Base-by-base conservation (phyloP, 805 yeast species). In the Komagataella populi region DNA sequence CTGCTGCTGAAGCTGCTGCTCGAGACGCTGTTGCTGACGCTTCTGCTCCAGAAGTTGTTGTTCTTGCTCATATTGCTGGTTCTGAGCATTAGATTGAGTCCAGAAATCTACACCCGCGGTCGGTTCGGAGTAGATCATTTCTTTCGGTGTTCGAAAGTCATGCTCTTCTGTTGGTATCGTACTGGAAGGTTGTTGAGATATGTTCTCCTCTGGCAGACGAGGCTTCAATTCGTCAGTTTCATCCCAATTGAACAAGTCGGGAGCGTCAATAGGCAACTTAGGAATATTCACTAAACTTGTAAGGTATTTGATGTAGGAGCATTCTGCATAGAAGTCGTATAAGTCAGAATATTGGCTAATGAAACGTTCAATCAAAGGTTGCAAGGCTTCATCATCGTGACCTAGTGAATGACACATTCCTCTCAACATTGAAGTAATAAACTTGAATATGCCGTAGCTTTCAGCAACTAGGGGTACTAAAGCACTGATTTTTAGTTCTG, bases 381-480 rank as follows among this genome's bases (percentile, higher is more conserved):
- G 77, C 55, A 91, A 70, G 17, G 46, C 44, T 4, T 84, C 96
- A 18, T 78, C 85, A 30, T 80, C 82, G 53, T 83, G 81, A 55
- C 85, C 77, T 58, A 87, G 74, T 59, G 78, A 78, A 60, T 85
- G 79, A 30, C 39, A 30, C 80, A 91, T 74, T 0, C 95, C 97
- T 56, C 96, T 77, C 53, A 91, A 70, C 98, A 91, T 90, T 7
- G 95, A 83, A 2, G 87, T 84, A 53, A 85, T 70, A 59, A 91
- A 91, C 65, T 88, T 86, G 67, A 89, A 87, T 53, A 91, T 88
- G 47, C 98, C 98, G 61, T 87, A 90, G 2, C 95, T 78, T 65
- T 91, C 99, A 6, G 91, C 78, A 50, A 91, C 87, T 66, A 90
- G 72, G 2, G 97, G 97, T 44, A 91, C 93, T 56, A 91, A 70